A percentile compares a stretch with the other conserved stretches of the same genome.
These are phyloP conservation scores for Pythium coloratum DNA, from an alignment of 352 stramenopile species.

Conservation along the genomic window DNA sequence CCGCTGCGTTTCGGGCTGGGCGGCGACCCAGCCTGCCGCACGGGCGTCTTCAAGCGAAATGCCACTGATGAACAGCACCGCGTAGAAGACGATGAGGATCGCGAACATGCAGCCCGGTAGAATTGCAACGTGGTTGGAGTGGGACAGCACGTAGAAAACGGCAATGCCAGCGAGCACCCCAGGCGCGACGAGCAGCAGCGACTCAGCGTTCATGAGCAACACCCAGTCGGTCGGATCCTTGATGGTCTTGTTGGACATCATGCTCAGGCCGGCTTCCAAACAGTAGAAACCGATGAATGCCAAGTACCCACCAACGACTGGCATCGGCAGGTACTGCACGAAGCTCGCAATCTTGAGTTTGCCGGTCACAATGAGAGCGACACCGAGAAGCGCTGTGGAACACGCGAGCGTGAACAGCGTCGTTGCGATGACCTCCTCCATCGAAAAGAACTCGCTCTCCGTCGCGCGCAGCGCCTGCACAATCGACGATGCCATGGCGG, in stretches of 20 bases:
- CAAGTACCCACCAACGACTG: conserved; percentile 97
- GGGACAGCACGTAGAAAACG: conserved; percentile 86
- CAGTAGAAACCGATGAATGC: conserved; percentile 95
- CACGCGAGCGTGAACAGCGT: conserved; percentile 92
- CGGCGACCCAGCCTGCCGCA: conserved; percentile 90
- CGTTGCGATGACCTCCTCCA: conserved; percentile 90
- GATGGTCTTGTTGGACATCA: conserved; percentile 91
- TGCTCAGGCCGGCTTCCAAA: conserved; percentile 78
- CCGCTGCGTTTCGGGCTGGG: conserved; percentile 57
- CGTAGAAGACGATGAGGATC: conserved; percentile 83
- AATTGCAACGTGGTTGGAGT: conserved; percentile 75
- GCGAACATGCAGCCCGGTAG: conserved; percentile 91
- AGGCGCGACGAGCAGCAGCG: conserved; percentile 83
- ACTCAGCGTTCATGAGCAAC: conserved; percentile 70
- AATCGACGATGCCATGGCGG: conserved; percentile 92
- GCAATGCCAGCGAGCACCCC: conserved; percentile 79
- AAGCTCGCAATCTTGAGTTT: conserved; percentile 94
- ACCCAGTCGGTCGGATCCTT: conserved; percentile 87
- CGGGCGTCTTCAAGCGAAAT: conserved; percentile 88
- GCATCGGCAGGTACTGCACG: conserved; percentile 97
- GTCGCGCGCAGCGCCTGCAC: conserved; percentile 69
- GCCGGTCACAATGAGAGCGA: conserved; percentile 93
- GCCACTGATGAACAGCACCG: conserved; percentile 71
- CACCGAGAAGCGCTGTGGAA: conserved; percentile 91
- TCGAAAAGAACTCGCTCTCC: conserved; percentile 61